A percentile compares a stretch with the other conserved stretches of the same genome.
These are phyloP conservation scores for Globisporangium paddicum DNA, from an alignment of 352 stramenopile species.

Conservation along the genomic window DNA sequence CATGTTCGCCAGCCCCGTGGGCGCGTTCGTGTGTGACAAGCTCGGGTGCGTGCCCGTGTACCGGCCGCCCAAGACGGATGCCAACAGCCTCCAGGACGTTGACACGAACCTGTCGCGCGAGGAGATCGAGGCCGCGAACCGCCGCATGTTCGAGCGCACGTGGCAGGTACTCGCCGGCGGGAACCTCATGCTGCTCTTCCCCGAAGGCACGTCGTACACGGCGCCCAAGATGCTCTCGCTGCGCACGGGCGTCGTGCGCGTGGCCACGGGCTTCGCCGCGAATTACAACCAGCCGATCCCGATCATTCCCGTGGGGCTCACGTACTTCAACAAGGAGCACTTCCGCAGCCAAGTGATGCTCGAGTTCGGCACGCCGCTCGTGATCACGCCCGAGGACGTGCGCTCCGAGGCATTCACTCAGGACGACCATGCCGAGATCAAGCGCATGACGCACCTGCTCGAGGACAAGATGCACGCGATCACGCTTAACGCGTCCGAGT, in stretches of 20 bases:
- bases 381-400: constrained; percentile 33
- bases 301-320: constrained; percentile 66
- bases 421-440: constrained; percentile 34
- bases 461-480: constrained; percentile 41
- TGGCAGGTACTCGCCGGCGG: constrained; percentile 51
- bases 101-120: constrained; percentile 62
- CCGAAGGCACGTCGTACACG: constrained; percentile 78
- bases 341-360: constrained; percentile 71
- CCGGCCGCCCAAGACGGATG: constrained; percentile 34
- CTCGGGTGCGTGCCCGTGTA: constrained; percentile 71
- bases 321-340: constrained; percentile 83
- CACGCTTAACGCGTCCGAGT: constrained; percentile 63
- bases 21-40: constrained; percentile 29
- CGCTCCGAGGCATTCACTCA: constrained; percentile 26
- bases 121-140: constrained; percentile 54
- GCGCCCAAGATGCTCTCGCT: constrained; percentile 73
- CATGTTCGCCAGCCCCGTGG: constrained; percentile 58
- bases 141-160: constrained; percentile 73
- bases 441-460: constrained; percentile 31
- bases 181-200: constrained; percentile 77
- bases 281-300: constrained; percentile 64
- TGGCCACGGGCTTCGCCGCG: constrained; percentile 66
- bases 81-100: constrained; percentile 42
- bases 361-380: constrained; percentile 62
- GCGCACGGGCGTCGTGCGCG: constrained; percentile 66